Base-by-base conservation (phyloP, 192 early-diverging fungal genomes). In the Coemansia nantahalensis region DNA sequence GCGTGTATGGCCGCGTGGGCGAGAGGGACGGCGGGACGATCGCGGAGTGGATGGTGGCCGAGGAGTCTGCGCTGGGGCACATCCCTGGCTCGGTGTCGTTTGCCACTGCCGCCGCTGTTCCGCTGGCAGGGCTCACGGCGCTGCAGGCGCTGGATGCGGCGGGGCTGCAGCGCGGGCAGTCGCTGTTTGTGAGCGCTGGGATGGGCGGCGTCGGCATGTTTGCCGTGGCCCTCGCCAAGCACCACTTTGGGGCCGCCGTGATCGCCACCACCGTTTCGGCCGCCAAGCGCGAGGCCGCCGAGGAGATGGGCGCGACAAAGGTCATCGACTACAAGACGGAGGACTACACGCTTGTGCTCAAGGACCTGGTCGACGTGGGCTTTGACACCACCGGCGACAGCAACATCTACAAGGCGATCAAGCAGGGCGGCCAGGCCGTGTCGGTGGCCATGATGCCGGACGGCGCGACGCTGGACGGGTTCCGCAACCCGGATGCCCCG, bases 121-220 rank as follows among this genome's bases (percentile, higher is more conserved):
- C 79, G 21, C 45, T 85, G 26, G 72, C 82, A 2, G 70, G 64
- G 22, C 62, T 79, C 9, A 84, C 84, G 16, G 82, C 84, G 16
- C 67, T 60, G 33, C 59, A 70, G 59, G 67, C 52, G 8, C 36
- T 82, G 23, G 75, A 73, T 37, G 19, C 39, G 4, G 39, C 39
- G 1, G 54, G 58, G 2, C 54, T 67, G 11, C 17, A 61, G 24
- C 40, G 37, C 7, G 65, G 56, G 9, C 41, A 69, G 17, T 42
- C 59, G 6, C 15, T 80, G 39, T 68, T 80, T 59, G 67, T 85
- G 8, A 79, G 65, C 43, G 84, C 59, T 7, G 84, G 84, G 0
- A 56, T 80, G 43, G 80, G 79, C 39, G 80, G 83, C 23, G 71
- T 82, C 16, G 84, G 81, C 5, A 60, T 62, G 58, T 71, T 82